Percentiles rank a stretch among this genome's conserved stretches.
phyloP scores from a whole-genome alignment of 164 flowering plant species.

The Houttuynia cordata region DNA sequence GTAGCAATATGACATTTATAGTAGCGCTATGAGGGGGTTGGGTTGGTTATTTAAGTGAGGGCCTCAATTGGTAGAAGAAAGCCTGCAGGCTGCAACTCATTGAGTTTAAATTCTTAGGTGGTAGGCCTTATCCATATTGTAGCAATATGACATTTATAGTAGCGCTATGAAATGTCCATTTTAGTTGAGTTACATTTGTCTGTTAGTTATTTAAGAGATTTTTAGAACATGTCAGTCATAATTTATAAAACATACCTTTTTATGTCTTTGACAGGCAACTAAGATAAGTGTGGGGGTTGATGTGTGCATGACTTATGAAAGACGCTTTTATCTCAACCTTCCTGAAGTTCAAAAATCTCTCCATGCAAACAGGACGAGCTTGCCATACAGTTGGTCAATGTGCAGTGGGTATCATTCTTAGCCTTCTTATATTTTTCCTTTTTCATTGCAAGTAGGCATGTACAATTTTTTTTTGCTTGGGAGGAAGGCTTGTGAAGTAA shows the following conservation, averaged over 20 bases:
- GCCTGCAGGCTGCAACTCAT: no score
- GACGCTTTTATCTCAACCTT: slow-evolving; percentile 73
- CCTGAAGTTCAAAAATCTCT: slow-evolving; percentile 89
- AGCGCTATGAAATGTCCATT: no score
- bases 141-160: no score
- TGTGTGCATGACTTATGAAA: slow-evolving; percentile 80
- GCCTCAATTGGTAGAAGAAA: no score
- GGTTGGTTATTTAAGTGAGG: no score
- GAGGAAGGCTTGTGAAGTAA: no score
- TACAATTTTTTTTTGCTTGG: neutral
- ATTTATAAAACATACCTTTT: neutral
- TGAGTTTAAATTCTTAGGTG: no score
- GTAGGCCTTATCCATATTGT: no score
- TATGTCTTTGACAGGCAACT: slow-evolving; percentile 48
- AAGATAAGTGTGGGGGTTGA: slow-evolving; percentile 86
- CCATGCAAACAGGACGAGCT: slow-evolving; percentile 78
- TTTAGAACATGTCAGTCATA: neutral
- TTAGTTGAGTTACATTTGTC: neutral
- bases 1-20: no score
- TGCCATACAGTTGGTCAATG: slow-evolving; percentile 80
- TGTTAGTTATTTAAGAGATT: neutral
- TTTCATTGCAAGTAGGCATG: neutral
- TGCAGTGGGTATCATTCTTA: slow-evolving; percentile 52
- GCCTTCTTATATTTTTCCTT: neutral
- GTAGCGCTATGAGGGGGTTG: no score